These are phyloP conservation scores for Colletotrichum nymphaeae DNA, from an alignment of 2,329 filamentous ascomycete genomes.

Conservation along the genomic window DNA sequence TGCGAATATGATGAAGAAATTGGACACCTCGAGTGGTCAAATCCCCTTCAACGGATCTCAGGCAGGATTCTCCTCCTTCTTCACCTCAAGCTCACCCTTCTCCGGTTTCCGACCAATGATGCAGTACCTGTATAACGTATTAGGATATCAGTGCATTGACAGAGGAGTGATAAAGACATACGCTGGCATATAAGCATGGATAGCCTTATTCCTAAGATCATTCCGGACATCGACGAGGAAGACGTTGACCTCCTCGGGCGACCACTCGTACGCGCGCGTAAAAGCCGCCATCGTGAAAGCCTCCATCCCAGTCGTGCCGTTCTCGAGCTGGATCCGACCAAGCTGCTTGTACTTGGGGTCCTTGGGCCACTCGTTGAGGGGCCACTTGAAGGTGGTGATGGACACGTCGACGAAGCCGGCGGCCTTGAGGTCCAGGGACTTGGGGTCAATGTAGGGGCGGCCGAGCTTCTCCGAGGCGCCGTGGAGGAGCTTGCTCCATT, in stretches of 20 bases:
- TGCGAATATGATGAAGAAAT: no score
- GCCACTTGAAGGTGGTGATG: slow-evolving; percentile 63
- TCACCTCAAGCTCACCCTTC: no score
- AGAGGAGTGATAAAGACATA: no score
- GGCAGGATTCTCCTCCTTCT: no score
- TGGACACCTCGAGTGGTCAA: no score
- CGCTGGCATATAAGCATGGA: no score
- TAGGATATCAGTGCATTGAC: no score
- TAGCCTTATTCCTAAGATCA: no score
- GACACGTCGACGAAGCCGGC: slow-evolving; percentile 67
- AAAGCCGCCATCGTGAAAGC: slow-evolving; percentile 48
- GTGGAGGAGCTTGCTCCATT: slow-evolving; percentile 38
- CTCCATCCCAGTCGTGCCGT: slow-evolving; percentile 44
- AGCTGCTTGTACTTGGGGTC: slow-evolving; percentile 54
- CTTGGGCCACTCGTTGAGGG: slow-evolving; percentile 64
- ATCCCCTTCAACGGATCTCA: no score
- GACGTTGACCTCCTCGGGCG: slow-evolving; percentile 33
- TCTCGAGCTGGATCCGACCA: slow-evolving; percentile 46
- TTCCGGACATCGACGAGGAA: no score
- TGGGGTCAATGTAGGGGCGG: slow-evolving; percentile 27
- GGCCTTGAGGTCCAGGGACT: slow-evolving; percentile 46
- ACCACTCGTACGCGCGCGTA: slow-evolving; percentile 49
- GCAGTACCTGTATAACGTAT: no score
- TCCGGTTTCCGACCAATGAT: no score
- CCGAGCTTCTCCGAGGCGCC: slow-evolving; percentile 20